phyloP scores from a whole-genome alignment of 208 protist species.

The Wallacemonas sp. region DNA sequence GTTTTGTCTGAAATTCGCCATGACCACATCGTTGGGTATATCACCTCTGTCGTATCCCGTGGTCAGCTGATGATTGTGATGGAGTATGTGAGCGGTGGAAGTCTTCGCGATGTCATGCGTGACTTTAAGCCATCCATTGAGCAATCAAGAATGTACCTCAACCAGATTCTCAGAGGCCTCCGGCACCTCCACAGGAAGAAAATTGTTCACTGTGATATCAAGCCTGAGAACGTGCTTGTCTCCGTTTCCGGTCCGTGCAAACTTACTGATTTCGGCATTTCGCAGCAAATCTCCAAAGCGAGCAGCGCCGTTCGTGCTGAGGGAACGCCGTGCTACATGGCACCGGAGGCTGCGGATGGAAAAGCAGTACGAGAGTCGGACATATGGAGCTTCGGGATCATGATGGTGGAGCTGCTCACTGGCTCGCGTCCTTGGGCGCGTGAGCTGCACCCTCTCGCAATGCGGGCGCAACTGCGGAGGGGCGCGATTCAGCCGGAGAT shows the following conservation, averaged over 20 bases:
- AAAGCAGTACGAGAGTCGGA: slow-evolving; percentile 44
- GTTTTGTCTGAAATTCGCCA: slow-evolving; percentile 65
- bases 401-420: slow-evolving; percentile 67
- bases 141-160: slow-evolving; percentile 43
- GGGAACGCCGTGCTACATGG: slow-evolving; percentile 77
- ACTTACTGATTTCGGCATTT: slow-evolving; percentile 86
- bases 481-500: slow-evolving; percentile 35
- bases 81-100: slow-evolving; percentile 84
- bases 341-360: slow-evolving; percentile 59
- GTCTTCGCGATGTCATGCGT: slow-evolving; percentile 39
- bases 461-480: slow-evolving; percentile 44
- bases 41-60: slow-evolving; percentile 50
- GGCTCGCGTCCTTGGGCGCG: slow-evolving; percentile 49
- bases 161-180: slow-evolving; percentile 68
- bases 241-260: slow-evolving; percentile 70
- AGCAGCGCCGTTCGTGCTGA: slow-evolving; percentile 24
- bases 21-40: slow-evolving; percentile 96
- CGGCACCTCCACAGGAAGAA: slow-evolving; percentile 69
- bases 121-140: slow-evolving; percentile 21
- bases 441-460: slow-evolving; percentile 29
- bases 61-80: slow-evolving; percentile 64
- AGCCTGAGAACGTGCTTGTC: slow-evolving; percentile 83
- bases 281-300: slow-evolving; percentile 36
- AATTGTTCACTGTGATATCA: slow-evolving; percentile 80
- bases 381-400: slow-evolving; percentile 87